Conservation (phyloP, 176 grass and related monocot genomes). For the Avena eriantha region DNA sequence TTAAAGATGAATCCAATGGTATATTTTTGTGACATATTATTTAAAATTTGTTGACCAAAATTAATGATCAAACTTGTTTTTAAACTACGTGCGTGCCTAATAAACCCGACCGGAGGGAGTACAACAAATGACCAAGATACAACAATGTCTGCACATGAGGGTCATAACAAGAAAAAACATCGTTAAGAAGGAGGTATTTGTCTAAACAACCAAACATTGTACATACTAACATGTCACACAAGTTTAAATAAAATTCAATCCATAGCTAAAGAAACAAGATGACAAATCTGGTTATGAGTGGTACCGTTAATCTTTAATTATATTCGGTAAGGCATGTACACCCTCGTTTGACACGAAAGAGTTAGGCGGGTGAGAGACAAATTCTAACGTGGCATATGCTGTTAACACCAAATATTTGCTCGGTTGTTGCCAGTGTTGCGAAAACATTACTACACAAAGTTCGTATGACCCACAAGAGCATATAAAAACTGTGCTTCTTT, state of each 20-base stretch:
- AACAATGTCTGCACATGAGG: too few relatives aligned
- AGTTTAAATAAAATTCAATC: neutral
- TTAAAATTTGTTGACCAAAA: too few relatives aligned
- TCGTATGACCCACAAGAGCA: neutral
- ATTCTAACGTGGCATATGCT: neutral
- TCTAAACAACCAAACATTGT: neutral
- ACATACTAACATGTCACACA: neutral
- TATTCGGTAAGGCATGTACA: neutral
- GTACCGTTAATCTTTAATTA: neutral
- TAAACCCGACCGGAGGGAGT: too few relatives aligned
- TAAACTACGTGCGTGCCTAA: too few relatives aligned
- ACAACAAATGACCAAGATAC: too few relatives aligned
- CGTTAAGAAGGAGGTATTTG: neutral
- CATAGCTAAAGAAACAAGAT: neutral
- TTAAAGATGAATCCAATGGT: too few relatives aligned
- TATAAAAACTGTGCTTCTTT: neutral
- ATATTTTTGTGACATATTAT: too few relatives aligned
- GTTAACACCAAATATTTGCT: neutral
- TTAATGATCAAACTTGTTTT: too few relatives aligned
- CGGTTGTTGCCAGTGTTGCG: neutral
- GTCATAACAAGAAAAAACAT: neutral
- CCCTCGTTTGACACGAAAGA: neutral
- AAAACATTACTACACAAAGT: neutral
- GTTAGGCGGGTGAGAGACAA: neutral
- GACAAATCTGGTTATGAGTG: neutral